Evolutionary conservation across 176 grass and related monocot species (phyloP).

Genomic region (Aegilops sharonensis): DNA sequence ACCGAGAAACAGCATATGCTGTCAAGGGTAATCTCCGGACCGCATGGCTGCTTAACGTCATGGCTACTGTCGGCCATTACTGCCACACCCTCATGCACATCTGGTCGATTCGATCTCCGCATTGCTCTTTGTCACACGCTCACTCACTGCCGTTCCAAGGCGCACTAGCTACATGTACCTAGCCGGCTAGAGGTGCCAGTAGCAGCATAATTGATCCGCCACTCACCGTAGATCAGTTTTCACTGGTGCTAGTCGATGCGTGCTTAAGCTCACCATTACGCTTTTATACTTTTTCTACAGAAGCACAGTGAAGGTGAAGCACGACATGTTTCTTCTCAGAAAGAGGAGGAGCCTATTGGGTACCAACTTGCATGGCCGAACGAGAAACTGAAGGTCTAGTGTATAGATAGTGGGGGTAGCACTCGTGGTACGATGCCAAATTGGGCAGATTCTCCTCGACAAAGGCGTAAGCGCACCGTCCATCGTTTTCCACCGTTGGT

Average conservation of each 20-base stretch:
- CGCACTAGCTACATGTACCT: constrained; percentile 7
- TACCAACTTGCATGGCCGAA: not conserved
- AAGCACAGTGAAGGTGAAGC: not conserved
- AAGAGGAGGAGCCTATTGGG: not conserved
- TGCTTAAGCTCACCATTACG: constrained; percentile 2
- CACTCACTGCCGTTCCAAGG: constrained; percentile 22
- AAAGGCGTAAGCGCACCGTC: not conserved
- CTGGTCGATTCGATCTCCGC: not conserved
- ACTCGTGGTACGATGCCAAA: constrained; percentile 28
- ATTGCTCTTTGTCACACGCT: constrained; percentile 29
- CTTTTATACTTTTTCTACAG: not conserved
- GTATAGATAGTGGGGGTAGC: constrained; percentile 10
- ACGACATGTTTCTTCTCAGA: not conserved
- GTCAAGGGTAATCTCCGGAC: constrained; percentile 17
- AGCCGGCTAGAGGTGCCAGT: not conserved
- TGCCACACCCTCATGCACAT: not conserved
- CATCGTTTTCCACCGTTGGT: constrained; percentile 23
- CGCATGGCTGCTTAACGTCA: not conserved
- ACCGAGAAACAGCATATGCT: not conserved
- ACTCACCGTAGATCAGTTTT: constrained; percentile 16
- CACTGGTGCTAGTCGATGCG: constrained; percentile 10
- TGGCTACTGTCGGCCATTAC: constrained; percentile 37
- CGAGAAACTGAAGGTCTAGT: not conserved
- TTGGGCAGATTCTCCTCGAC: constrained; percentile 34
- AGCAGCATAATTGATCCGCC: constrained; percentile 44